phyloP scores from a whole-genome alignment of 2,329 filamentous ascomycete species.

The Microsporum ferrugineum region DNA sequence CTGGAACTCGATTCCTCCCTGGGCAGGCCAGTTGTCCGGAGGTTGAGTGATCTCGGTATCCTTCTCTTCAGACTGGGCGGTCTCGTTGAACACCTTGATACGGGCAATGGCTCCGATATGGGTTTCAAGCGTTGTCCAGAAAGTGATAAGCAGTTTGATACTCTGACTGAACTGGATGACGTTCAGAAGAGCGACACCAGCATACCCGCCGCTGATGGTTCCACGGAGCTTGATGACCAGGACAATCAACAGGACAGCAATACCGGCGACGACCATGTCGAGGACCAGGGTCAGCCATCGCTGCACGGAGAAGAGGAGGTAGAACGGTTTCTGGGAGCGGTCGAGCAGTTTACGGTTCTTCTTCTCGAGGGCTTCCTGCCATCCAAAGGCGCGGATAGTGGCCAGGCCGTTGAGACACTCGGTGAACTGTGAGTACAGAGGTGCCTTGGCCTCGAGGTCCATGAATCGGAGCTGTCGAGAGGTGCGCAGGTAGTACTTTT shows the following conservation, averaged over 20 bases:
- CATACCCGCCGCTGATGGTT: slow-evolving; percentile 37
- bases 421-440: slow-evolving; percentile 47
- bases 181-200: slow-evolving; percentile 44
- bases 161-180: slow-evolving; percentile 44
- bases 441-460: slow-evolving; percentile 51
- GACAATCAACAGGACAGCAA: slow-evolving; percentile 40
- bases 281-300: slow-evolving; percentile 43
- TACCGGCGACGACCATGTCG: slow-evolving; percentile 38
- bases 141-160: slow-evolving; percentile 38
- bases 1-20: slow-evolving; percentile 29
- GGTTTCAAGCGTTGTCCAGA: slow-evolving; percentile 46
- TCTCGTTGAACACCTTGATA: slow-evolving; percentile 40
- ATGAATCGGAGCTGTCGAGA: slow-evolving; percentile 50
- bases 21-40: slow-evolving; percentile 27
- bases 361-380: slow-evolving; percentile 36
- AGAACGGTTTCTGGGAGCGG: slow-evolving; percentile 45
- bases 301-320: slow-evolving; percentile 47
- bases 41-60: slow-evolving; percentile 26
- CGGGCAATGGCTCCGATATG: slow-evolving; percentile 45
- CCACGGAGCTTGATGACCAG: slow-evolving; percentile 38
- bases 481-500: slow-evolving; percentile 48
- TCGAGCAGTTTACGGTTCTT: slow-evolving; percentile 42
- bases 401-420: slow-evolving; percentile 46
- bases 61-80: slow-evolving; percentile 29
- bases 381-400: slow-evolving; percentile 48